Evolutionary conservation across 148 eudicot species (phyloP).

Genomic region (Polygonum aviculare): DNA sequence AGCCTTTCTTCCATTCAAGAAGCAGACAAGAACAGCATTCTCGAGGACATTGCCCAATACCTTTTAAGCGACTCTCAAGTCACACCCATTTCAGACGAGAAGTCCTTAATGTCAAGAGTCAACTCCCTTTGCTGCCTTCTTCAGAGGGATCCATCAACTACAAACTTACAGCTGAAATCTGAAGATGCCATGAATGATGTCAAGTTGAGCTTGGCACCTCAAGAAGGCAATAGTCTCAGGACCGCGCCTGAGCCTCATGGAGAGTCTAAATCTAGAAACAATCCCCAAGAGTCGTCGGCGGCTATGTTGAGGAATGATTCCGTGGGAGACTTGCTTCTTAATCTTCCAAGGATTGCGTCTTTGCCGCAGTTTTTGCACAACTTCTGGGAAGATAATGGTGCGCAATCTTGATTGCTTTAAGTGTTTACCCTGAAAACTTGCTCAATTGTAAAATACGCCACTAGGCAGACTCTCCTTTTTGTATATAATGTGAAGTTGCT

Average conservation of each 20-base stretch:
- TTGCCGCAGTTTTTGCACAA: conserved; percentile 67
- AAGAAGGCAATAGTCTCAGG: not conserved
- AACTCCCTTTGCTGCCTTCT: conserved; percentile 91
- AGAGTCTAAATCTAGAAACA: conserved; percentile 10
- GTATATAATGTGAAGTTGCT: conserved; percentile 1
- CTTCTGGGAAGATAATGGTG: conserved; percentile 34
- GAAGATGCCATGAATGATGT: conserved; percentile 10
- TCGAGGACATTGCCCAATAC: conserved; percentile 68
- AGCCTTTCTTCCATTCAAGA: conserved; percentile 37
- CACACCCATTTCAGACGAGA: conserved; percentile 51
- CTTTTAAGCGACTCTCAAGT: conserved; percentile 53
- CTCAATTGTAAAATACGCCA: not conserved
- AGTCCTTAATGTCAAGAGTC: conserved; percentile 64
- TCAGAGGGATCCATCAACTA: conserved; percentile 42
- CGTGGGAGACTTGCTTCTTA: conserved; percentile 66
- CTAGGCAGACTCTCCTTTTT: not conserved
- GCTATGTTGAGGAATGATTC: conserved; percentile 71
- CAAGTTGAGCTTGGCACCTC: not conserved
- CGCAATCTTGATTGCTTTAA: not conserved
- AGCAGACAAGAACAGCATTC: conserved; percentile 34
- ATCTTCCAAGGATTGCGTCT: conserved; percentile 88
- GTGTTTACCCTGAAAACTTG: not conserved
- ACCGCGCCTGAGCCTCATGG: not conserved
- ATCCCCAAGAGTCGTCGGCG: conserved; percentile 15
- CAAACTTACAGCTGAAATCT: conserved; percentile 16